A percentile compares a stretch with the other conserved stretches of the same genome.
Conservation (phyloP, 2,329 filamentous ascomycete genomes). For the Alternaria novae-zelandiae region DNA sequence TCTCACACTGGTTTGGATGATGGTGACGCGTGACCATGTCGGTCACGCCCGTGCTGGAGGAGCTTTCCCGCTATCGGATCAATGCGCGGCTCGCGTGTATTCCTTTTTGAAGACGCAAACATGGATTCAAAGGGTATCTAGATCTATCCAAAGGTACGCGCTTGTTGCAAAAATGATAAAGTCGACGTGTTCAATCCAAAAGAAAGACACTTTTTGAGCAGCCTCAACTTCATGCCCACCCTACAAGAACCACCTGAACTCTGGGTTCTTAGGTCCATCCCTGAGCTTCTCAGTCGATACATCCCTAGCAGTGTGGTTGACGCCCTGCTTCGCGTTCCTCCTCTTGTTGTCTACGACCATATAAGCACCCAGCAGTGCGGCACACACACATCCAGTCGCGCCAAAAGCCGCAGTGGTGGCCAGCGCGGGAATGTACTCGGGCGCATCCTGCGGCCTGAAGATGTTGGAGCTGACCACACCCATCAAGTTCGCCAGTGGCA, state of each 20-base stretch:
- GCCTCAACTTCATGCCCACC: not conserved
- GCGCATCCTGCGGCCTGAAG: conserved; percentile 67
- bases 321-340: conserved; percentile 63
- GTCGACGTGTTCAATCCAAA: not conserved
- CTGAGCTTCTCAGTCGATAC: conserved; percentile 54
- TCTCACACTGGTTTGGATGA: conserved; percentile 13
- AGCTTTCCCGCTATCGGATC: conserved; percentile 1
- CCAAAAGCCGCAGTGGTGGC: conserved; percentile 71
- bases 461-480: conserved; percentile 73
- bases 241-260: conserved; percentile 55
- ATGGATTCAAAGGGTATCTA: not conserved
- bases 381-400: conserved; percentile 62
- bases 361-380: conserved; percentile 63
- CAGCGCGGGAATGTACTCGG: conserved; percentile 71
- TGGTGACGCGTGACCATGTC: conserved; percentile 11
- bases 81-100: not conserved
- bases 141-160: not conserved
- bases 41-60: not conserved
- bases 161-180: not conserved
- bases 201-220: not conserved
- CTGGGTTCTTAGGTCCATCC: conserved; percentile 51
- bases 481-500: conserved; percentile 79
- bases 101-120: not conserved
- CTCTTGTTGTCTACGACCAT: conserved; percentile 71
- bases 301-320: conserved; percentile 60